Evolutionary conservation across 768 basidiomycete species (phyloP), one percentile per base, ranked within the genome.

Genomic region (Auriculariales sp.): DNA sequence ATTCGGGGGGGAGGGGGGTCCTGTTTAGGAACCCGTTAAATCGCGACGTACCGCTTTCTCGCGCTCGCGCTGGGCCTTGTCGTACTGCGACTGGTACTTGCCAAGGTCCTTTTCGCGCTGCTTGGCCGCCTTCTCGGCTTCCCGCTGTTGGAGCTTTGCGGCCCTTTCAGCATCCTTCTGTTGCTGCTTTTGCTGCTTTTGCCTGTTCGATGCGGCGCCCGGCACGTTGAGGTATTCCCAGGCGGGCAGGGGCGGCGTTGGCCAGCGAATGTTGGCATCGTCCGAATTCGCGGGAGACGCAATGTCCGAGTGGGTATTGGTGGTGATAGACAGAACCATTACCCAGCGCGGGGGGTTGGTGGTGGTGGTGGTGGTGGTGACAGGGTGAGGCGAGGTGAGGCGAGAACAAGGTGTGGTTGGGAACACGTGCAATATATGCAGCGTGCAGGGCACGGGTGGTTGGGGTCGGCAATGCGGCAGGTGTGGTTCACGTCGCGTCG

Each of bases 81-180:
- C 70, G 70, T 29, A 61, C 49, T 55, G 58, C 27, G 49, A 44
- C 47, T 66, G 59, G 24, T 68, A 65, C 57, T 61, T 71, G 22
- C 64, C 59, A 5, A 66, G 66, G 14, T 63, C 63, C 47, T 66
- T 70, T 51, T 68, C 68, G 54, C 79, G 78, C 52, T 73, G 70
- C 51, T 73, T 74, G 46, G 75, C 78, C 29, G 74, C 72, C 52
- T 65, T 64, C 52, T 49, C 51, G 32, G 33, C 24, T 28, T 49
- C 48, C 12, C 34, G 28, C 28, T 50, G 36, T 19, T n/a, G 42
- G 28, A 44, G 36, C 27, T 42, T 50, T 39, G 75, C 78, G 30
- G 74, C 72, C 52, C 64, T 64, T 49, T 49, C 51, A 24, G 33
- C 24, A 25, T 49, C 48, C 12, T 42, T 42, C 28, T 50, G 36